phyloP scores from a whole-genome alignment of 768 basidiomycete species.

The Boletus rufocinnamomeus region DNA sequence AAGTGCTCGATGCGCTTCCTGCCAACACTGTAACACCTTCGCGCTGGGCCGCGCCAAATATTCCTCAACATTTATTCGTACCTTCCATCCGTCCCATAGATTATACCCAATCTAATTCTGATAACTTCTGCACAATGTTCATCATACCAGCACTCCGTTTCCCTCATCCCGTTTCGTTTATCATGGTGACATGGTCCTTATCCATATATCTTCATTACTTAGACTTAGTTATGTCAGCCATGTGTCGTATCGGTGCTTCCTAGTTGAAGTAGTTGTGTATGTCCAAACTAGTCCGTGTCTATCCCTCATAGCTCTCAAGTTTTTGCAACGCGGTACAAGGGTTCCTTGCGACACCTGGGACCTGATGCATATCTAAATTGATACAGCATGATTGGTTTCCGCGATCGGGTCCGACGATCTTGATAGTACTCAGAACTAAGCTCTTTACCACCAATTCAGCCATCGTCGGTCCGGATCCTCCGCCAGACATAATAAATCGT shows the following conservation, averaged over 20 bases:
- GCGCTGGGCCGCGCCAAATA: slow-evolving; percentile 18
- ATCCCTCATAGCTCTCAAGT: not conserved
- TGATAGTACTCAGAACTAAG: too few species aligned
- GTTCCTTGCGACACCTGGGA: not conserved
- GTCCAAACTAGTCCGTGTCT: not conserved
- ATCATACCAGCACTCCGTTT: not conserved
- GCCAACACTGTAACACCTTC: not conserved
- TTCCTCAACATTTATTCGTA: slow-evolving; percentile 2
- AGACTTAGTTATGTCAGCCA: not conserved
- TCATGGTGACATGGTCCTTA: not conserved
- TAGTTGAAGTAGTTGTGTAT: not conserved
- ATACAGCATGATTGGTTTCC: too few species aligned
- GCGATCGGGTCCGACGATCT: too few species aligned
- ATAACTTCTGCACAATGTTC: not conserved
- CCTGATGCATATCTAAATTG: not conserved
- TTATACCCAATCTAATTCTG: slow-evolving; percentile 25
- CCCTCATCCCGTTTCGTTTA: not conserved
- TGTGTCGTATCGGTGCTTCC: not conserved
- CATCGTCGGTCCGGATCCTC: not conserved
- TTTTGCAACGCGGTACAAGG: not conserved
- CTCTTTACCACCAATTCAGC: too few species aligned
- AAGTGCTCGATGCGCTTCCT: slow-evolving; percentile 16
- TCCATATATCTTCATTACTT: not conserved
- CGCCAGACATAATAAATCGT: not conserved
- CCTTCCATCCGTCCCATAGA: slow-evolving; percentile 7